A percentile compares a stretch with the other conserved stretches of the same genome.
Evolutionary conservation across 768 basidiomycete species (phyloP).

Genomic region (Clitopilus hobsonii): DNA sequence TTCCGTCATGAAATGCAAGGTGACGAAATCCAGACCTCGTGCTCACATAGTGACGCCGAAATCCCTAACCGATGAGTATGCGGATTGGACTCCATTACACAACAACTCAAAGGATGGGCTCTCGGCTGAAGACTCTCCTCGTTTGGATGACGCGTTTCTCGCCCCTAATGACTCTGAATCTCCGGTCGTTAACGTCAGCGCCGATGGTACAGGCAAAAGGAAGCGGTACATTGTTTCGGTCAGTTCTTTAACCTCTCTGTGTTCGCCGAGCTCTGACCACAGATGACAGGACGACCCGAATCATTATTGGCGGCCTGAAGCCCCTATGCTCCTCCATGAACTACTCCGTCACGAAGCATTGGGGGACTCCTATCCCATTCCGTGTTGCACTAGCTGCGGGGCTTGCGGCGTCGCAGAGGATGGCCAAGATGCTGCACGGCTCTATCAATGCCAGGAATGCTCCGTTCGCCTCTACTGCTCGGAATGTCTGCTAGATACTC

Average conservation of each 20-base stretch:
- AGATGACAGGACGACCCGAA: neutral
- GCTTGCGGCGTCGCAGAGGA: neutral
- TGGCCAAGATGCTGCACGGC: neutral
- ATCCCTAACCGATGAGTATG: neutral
- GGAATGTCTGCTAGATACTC: conserved; percentile 8
- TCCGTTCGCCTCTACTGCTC: conserved; percentile 1
- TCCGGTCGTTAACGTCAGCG: neutral
- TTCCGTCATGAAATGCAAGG: neutral
- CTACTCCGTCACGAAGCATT: neutral
- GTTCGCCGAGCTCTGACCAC: neutral
- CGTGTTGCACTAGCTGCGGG: neutral
- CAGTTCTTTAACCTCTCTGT: neutral
- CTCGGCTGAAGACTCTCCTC: neutral
- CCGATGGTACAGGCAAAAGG: neutral
- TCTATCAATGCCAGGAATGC: neutral
- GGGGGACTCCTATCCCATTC: neutral
- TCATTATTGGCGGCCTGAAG: neutral
- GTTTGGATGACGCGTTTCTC: neutral
- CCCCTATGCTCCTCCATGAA: neutral
- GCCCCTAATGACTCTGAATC: neutral
- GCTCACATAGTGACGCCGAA: neutral
- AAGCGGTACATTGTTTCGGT: neutral
- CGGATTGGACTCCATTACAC: neutral
- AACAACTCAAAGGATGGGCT: neutral
- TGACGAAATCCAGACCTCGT: neutral